phyloP scores from a whole-genome alignment of 495 filamentous ascomycete genomes.

The Beverwykella pulmonaria region DNA sequence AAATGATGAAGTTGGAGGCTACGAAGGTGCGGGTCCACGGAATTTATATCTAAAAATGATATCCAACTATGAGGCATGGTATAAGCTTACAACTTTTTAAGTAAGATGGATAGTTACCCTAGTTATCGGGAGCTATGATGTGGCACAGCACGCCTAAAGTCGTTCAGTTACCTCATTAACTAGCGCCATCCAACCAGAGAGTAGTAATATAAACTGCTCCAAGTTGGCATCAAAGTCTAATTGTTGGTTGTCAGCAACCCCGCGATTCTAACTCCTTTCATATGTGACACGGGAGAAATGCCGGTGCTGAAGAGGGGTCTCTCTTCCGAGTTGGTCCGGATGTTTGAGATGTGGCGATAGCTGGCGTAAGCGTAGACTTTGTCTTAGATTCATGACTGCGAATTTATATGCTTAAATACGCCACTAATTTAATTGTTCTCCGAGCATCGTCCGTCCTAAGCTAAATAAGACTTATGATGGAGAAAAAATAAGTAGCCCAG shows the following conservation, averaged over 20 bases:
- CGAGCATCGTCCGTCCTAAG: too few relatives aligned
- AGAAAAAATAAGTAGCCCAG: too few relatives aligned
- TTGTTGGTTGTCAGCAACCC: not conserved
- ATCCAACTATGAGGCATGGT: too few relatives aligned
- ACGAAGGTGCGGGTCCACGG: too few relatives aligned
- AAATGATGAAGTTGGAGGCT: not conserved
- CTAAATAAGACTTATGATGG: too few relatives aligned
- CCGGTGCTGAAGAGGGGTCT: not conserved
- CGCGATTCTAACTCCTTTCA: not conserved
- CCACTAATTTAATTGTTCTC: too few relatives aligned
- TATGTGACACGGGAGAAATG: not conserved
- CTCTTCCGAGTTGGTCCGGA: not conserved
- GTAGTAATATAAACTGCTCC: not conserved
- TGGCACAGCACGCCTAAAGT: not conserved
- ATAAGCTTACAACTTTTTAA: too few relatives aligned
- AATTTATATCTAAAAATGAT: too few relatives aligned
- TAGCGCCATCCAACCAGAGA: not conserved
- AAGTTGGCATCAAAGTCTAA: not conserved
- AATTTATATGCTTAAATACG: too few relatives aligned
- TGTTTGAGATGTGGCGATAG: not conserved
- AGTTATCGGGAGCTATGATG: not conserved
- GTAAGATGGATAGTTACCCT: too few relatives aligned
- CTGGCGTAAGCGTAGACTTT: not conserved
- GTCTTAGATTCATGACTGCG: too few relatives aligned
- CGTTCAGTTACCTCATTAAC: not conserved